These are phyloP conservation scores for Alternaria novae-zelandiae DNA, from an alignment of 2,329 filamentous ascomycete species.

Conservation along the genomic window DNA sequence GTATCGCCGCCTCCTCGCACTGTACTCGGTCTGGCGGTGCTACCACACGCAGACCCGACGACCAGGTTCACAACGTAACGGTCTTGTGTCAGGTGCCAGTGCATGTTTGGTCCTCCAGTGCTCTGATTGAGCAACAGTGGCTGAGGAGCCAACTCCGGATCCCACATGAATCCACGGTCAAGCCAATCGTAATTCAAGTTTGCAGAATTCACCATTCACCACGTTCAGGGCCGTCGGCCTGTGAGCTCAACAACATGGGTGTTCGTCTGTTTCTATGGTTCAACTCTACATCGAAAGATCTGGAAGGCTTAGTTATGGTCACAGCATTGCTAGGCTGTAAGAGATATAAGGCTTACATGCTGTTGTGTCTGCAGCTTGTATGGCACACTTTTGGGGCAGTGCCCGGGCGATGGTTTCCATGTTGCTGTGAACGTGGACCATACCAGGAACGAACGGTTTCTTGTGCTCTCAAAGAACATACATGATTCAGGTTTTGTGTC, in stretches of 20 bases:
- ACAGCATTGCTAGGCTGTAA: conserved; percentile 27
- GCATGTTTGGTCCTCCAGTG: conserved; percentile 32
- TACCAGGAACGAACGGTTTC: not conserved
- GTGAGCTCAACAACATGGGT: not conserved
- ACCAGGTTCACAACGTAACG: conserved; percentile 42
- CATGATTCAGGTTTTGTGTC: not conserved
- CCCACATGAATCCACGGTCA: conserved; percentile 9
- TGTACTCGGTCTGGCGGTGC: conserved; percentile 32
- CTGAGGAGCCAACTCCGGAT: not conserved
- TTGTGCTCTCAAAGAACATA: not conserved
- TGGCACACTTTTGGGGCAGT: conserved; percentile 4
- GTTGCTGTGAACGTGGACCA: not conserved
- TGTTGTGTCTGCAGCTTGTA: conserved; percentile 28
- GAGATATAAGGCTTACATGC: conserved; percentile 12
- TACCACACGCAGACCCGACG: conserved; percentile 39
- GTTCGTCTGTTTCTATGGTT: not conserved
- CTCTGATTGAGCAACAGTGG: conserved; percentile 5
- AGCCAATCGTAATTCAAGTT: not conserved
- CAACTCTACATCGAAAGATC: conserved; percentile 25
- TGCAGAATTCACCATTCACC: not conserved
- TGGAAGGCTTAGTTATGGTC: conserved; percentile 26
- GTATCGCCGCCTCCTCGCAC: conserved; percentile 21
- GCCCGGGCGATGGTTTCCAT: conserved; percentile 7
- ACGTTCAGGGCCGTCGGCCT: not conserved
- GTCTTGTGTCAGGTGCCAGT: conserved; percentile 42